A percentile compares a stretch with the other conserved stretches of the same genome.
Conservation (phyloP, 2,329 filamentous ascomycete genomes). For the Cadophora malorum region DNA sequence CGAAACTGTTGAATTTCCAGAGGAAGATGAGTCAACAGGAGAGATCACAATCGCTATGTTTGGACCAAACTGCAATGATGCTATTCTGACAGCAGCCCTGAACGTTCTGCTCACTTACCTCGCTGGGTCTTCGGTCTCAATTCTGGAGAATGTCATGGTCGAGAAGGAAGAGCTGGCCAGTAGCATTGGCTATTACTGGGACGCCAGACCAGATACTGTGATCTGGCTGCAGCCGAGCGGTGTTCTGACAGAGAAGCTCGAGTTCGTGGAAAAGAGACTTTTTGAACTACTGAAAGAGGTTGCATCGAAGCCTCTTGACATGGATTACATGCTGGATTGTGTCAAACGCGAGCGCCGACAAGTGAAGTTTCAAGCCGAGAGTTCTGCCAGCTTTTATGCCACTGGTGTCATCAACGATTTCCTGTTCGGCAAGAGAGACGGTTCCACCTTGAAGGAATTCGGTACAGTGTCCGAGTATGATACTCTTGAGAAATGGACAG, state of each 20-base stretch:
- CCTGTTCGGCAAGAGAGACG: conserved; percentile 85
- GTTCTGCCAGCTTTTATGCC: conserved; percentile 80
- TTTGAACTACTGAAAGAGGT: conserved; percentile 85
- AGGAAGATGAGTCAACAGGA: conserved; percentile 93
- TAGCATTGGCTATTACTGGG: conserved; percentile 79
- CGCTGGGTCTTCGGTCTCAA: conserved; percentile 88
- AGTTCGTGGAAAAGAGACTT: conserved; percentile 82
- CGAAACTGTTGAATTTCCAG: conserved; percentile 87
- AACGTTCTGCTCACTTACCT: conserved; percentile 85
- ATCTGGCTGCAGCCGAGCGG: conserved; percentile 87
- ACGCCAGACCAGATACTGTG: conserved; percentile 79
- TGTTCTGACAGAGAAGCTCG: conserved; percentile 85
- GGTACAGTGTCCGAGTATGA: conserved; percentile 66
- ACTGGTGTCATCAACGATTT: conserved; percentile 90
- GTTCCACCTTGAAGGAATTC: conserved; percentile 72
- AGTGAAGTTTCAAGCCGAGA: conserved; percentile 83
- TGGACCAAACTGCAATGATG: conserved; percentile 80
- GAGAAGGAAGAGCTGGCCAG: conserved; percentile 93
- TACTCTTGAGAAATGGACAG: conserved; percentile 77
- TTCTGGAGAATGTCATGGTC: conserved; percentile 90
- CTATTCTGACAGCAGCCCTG: conserved; percentile 72
- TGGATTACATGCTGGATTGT: conserved; percentile 89
- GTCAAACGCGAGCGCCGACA: conserved; percentile 81
- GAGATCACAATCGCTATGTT: conserved; percentile 88
- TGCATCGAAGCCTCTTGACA: conserved; percentile 80